A percentile compares a stretch with the other conserved stretches of the same genome.
Evolutionary conservation across 1,284 basidiomycete genomes (phyloP).

Genomic region (Boletus smithii): DNA sequence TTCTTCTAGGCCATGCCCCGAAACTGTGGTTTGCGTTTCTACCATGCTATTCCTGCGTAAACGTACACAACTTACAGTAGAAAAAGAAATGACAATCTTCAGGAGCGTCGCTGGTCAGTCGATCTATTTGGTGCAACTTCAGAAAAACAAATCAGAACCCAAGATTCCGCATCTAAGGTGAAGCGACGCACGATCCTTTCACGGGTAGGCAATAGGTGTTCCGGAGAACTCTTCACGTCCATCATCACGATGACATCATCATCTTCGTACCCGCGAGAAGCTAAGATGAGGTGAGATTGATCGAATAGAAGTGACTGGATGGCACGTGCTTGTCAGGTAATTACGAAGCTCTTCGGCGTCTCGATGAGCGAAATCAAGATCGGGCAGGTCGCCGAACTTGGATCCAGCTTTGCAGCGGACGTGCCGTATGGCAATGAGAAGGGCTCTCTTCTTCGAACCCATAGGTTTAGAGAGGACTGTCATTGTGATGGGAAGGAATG

Average conservation of each 20-base stretch:
- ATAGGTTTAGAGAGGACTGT: not conserved
- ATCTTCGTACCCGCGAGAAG: slow-evolving; percentile 24
- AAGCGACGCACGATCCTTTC: slow-evolving; percentile 28
- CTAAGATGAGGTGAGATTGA: slow-evolving; percentile 8
- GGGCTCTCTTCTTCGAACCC: slow-evolving; percentile 19
- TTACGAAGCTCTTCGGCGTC: slow-evolving; percentile 18
- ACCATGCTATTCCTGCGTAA: not conserved
- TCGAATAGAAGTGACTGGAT: not conserved
- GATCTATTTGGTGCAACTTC: slow-evolving; percentile 28
- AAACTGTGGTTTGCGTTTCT: slow-evolving; percentile 22
- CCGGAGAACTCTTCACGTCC: slow-evolving; percentile 20
- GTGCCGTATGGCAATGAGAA: slow-evolving; percentile 22
- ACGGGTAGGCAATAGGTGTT: slow-evolving; percentile 26
- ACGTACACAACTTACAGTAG: slow-evolving; percentile 32
- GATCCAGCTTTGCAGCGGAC: slow-evolving; percentile 7
- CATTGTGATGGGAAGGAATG: slow-evolving; percentile 1
- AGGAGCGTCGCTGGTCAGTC: slow-evolving; percentile 25
- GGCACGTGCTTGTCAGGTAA: slow-evolving; percentile 16
- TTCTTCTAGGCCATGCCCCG: slow-evolving; percentile 36
- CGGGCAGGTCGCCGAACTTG: not conserved
- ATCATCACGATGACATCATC: slow-evolving; percentile 33
- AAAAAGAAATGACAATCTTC: slow-evolving; percentile 38
- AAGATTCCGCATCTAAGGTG: not conserved
- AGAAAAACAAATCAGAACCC: not conserved
- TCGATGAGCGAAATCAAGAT: slow-evolving; percentile 24